A percentile compares a stretch with the other conserved stretches of the same genome.
phyloP scores from a whole-genome alignment of 768 basidiomycete genomes.

The Lactifluus rugatus region DNA sequence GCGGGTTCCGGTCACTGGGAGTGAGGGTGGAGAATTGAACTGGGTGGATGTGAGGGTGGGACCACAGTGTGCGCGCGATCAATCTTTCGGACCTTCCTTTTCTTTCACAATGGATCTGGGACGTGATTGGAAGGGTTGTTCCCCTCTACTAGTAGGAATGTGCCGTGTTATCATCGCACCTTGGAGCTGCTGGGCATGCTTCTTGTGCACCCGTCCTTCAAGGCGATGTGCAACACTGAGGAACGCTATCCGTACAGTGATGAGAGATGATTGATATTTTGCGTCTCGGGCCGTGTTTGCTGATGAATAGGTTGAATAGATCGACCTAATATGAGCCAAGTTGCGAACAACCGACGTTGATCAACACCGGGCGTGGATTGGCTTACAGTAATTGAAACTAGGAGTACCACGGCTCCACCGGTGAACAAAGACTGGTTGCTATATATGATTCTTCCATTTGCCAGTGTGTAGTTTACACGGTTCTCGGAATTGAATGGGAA shows the following conservation, averaged over 20 bases:
- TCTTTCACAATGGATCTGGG: constrained; percentile 9
- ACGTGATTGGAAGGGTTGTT: constrained; percentile 44
- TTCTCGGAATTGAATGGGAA: no score
- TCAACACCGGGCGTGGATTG: constrained; percentile 53
- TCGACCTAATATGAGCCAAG: constrained; percentile 65
- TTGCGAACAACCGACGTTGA: constrained; percentile 68
- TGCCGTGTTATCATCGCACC: constrained; percentile 58
- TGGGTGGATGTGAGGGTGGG: constrained; percentile 61
- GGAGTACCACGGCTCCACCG: no score
- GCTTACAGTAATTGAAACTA: constrained; percentile 32
- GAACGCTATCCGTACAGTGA: constrained; percentile 66
- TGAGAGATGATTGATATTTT: constrained; percentile 39
- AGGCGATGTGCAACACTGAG: constrained; percentile 58
- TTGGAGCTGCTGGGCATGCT: constrained; percentile 46
- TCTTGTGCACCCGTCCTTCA: constrained; percentile 51
- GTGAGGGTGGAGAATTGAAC: constrained; percentile 38
- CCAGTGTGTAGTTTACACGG: no score
- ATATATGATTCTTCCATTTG: no score
- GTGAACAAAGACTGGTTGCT: no score
- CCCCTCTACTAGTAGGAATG: constrained; percentile 52
- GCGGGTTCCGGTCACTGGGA: constrained; percentile 45
- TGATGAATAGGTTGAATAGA: constrained; percentile 32
- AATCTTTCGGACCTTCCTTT: not conserved
- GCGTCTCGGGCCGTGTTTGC: not conserved
- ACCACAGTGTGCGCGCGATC: constrained; percentile 46